A percentile compares a stretch with the other conserved stretches of the same genome.
Conservation (phyloP, 371 early-diverging fungal species). For the Mucor sp. region DNA sequence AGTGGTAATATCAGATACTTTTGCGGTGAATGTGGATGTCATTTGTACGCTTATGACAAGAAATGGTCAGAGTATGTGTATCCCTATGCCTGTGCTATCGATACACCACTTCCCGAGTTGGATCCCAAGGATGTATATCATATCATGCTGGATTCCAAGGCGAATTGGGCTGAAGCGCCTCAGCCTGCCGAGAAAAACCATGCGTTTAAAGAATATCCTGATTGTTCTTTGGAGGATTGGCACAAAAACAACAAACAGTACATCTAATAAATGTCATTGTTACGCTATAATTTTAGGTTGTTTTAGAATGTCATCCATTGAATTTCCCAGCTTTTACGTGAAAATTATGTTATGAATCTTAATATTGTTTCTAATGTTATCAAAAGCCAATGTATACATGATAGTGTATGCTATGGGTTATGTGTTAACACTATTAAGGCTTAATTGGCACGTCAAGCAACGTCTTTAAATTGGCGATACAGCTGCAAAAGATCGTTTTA, state of each 20-base stretch:
- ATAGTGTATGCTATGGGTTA: no score
- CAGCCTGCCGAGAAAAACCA: conserved; percentile 8
- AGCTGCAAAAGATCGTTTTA: no score
- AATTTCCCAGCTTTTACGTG: no score
- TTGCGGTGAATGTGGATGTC: conserved; percentile 48
- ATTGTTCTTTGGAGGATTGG: conserved; percentile 48
- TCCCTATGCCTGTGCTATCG: conserved; percentile 50
- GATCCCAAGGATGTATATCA: conserved; percentile 24
- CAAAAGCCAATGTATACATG: no score
- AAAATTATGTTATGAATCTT: no score
- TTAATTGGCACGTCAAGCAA: no score
- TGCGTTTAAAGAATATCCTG: conserved; percentile 39
- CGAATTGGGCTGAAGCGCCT: conserved; percentile 41
- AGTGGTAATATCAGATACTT: conserved; percentile 52
- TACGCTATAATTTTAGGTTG: no score
- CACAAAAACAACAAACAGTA: conserved; percentile 29
- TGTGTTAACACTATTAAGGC: no score
- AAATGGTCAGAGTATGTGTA: conserved; percentile 35
- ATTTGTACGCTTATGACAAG: conserved; percentile 43
- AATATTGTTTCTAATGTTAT: no score
- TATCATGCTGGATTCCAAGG: conserved; percentile 41
- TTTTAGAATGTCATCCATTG: no score
- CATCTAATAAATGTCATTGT: not conserved
- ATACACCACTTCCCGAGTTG: conserved; percentile 34
- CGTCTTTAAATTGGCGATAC: no score